Conservation (phyloP, 139 green algal species). For the Coelastrella sp. region DNA sequence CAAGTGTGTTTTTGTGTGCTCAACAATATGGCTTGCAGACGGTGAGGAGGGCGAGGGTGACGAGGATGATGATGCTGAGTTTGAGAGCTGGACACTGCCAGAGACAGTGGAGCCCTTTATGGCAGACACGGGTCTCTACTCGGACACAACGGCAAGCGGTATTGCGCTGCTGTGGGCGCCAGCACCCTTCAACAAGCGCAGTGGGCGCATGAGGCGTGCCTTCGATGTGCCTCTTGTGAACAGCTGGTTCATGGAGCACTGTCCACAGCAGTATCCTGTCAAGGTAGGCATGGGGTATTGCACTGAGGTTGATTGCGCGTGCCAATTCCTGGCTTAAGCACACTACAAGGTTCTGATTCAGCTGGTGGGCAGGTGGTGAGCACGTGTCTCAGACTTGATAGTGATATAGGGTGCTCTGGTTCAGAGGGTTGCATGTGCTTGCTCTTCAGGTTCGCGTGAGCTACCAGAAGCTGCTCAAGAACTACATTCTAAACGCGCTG, state of each 20-base stretch:
- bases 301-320: neutral
- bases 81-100: conserved; percentile 76
- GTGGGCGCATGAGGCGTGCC: conserved; percentile 86
- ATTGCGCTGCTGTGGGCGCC: conserved; percentile 97
- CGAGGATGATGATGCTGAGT: conserved; percentile 84
- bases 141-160: conserved; percentile 88
- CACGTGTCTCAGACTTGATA: neutral
- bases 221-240: conserved; percentile 97
- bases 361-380: neutral
- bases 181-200: conserved; percentile 93
- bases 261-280: conserved; percentile 91
- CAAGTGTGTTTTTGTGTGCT: neutral
- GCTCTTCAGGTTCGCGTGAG: conserved; percentile 93
- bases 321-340: neutral
- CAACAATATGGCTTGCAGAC: no score
- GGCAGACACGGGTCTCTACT: conserved; percentile 74
- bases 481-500: conserved; percentile 97
- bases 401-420: no score
- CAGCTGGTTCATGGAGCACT: conserved; percentile 95
- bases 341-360: no score
- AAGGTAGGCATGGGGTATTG: conserved; percentile 84
- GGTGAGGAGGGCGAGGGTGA: conserved; percentile 15
- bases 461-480: conserved; percentile 99
- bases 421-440: conserved; percentile 95
- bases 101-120: conserved; percentile 88